These are phyloP conservation scores for Magnolia officinalis DNA, from an alignment of 164 flowering plant genomes.

Conservation along the genomic window DNA sequence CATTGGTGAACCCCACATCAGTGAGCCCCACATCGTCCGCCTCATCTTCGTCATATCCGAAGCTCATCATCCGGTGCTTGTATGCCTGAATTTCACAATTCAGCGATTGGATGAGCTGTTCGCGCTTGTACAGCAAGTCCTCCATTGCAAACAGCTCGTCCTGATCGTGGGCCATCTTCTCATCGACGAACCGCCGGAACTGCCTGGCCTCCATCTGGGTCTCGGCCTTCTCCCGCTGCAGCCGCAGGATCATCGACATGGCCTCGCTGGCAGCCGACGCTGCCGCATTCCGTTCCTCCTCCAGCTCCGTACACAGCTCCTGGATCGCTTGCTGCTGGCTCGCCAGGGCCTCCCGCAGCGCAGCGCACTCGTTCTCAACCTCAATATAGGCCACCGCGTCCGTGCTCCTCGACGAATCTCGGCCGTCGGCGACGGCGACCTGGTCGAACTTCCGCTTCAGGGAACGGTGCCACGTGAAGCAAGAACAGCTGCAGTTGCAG, in stretches of 20 bases:
- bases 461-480: constrained; percentile 51
- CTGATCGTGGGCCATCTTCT: constrained; percentile 89
- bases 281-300: constrained; percentile 89
- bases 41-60: constrained; percentile 50
- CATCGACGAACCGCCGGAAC: constrained; percentile 84
- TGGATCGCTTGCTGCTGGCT: constrained; percentile 72
- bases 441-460: constrained; percentile 71
- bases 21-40: constrained; percentile 32
- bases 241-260: constrained; percentile 92
- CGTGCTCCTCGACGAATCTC: constrained; percentile 18
- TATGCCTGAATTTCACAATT: constrained; percentile 77
- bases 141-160: constrained; percentile 62
- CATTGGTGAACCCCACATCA: background rate
- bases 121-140: constrained; percentile 83
- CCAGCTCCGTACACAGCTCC: constrained; percentile 67
- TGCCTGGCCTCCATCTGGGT: constrained; percentile 82
- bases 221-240: constrained; percentile 96
- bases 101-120: constrained; percentile 69
- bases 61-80: constrained; percentile 89
- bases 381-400: constrained; percentile 55
- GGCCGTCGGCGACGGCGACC: constrained; percentile 31
- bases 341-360: constrained; percentile 63
- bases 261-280: constrained; percentile 94
- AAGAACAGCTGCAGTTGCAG: constrained; percentile 56
- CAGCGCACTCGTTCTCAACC: constrained; percentile 69